These are phyloP conservation scores for Artemisia tridentata DNA, from an alignment of 129 eudicot species.

Conservation along the genomic window DNA sequence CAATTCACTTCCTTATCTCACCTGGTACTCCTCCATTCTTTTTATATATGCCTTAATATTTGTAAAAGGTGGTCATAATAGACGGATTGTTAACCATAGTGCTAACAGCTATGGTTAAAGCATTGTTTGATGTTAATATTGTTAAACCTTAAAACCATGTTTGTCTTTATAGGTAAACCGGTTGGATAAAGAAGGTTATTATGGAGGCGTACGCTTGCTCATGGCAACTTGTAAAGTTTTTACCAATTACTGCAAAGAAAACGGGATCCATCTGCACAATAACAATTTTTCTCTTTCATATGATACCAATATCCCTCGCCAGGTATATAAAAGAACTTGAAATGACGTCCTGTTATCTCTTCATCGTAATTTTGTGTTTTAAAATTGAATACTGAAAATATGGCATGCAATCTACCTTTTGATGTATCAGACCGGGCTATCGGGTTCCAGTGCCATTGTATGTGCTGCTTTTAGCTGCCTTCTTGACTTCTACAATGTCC, in stretches of 20 bases:
- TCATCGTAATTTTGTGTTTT: not conserved
- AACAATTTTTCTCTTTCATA: slow-evolving; percentile 75
- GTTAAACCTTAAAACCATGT: slow-evolving; percentile 2
- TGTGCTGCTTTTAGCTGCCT: slow-evolving; percentile 98
- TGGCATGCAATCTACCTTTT: not conserved
- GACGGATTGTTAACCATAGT: not conserved
- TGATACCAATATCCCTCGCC: slow-evolving; percentile 97
- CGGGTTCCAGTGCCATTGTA: slow-evolving; percentile 98
- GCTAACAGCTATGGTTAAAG: too few relatives aligned
- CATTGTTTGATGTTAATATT: too few relatives aligned
- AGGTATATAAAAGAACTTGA: slow-evolving; percentile 38
- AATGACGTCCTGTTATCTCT: not conserved
- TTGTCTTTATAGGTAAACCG: slow-evolving; percentile 57
- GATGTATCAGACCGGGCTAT: slow-evolving; percentile 78
- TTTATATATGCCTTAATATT: slow-evolving; percentile 2
- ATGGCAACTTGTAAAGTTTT: slow-evolving; percentile 91
- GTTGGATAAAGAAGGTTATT: slow-evolving; percentile 74
- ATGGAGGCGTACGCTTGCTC: slow-evolving; percentile 90
- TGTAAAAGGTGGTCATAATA: not conserved
- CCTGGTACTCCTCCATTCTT: slow-evolving; percentile 39
- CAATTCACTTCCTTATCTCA: slow-evolving; percentile 66
- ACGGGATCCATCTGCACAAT: slow-evolving; percentile 51
- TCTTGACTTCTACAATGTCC: slow-evolving; percentile 80
- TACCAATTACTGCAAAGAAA: slow-evolving; percentile 60
- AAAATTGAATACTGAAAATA: not conserved